Conservation (phyloP, 2,329 filamentous ascomycete species). For the Chalaropsis ovoidea region DNA sequence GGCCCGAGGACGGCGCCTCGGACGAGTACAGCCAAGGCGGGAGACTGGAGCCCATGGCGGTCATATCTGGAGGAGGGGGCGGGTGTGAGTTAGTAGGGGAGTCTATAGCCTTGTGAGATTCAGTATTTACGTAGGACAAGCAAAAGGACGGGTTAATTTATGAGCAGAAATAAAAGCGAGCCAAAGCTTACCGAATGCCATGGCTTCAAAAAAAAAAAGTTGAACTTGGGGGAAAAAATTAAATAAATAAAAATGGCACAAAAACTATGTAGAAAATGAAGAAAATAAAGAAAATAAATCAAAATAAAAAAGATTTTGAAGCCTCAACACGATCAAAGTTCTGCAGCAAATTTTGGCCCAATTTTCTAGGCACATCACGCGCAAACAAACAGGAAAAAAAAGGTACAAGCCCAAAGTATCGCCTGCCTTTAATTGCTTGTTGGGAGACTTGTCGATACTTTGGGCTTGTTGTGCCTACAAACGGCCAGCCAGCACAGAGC, state of each 20-base stretch:
- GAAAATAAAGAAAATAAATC: background rate
- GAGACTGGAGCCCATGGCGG: conserved; percentile 8
- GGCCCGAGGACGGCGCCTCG: conserved; percentile 13
- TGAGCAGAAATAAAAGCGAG: background rate
- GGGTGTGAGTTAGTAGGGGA: background rate
- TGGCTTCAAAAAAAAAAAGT: background rate
- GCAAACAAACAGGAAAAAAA: no score
- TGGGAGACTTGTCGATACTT: no score
- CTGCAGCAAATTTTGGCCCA: conserved; percentile 10
- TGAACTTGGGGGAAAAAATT: background rate
- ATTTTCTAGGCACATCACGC: background rate
- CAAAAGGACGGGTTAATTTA: background rate
- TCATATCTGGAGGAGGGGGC: conserved; percentile 2
- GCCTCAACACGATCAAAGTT: background rate
- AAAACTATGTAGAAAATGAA: background rate
- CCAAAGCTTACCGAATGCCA: conserved; percentile 8
- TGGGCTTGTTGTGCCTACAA: no score
- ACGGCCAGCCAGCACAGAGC: no score
- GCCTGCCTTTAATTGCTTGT: no score
- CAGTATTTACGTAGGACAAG: background rate
- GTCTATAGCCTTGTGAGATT: background rate
- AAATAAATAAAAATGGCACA: background rate
- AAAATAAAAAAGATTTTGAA: background rate
- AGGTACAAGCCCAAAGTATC: background rate
- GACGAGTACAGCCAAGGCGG: conserved; percentile 1